Conservation (phyloP, 169 alveolate species). For the Cryptosporidium sp. region DNA sequence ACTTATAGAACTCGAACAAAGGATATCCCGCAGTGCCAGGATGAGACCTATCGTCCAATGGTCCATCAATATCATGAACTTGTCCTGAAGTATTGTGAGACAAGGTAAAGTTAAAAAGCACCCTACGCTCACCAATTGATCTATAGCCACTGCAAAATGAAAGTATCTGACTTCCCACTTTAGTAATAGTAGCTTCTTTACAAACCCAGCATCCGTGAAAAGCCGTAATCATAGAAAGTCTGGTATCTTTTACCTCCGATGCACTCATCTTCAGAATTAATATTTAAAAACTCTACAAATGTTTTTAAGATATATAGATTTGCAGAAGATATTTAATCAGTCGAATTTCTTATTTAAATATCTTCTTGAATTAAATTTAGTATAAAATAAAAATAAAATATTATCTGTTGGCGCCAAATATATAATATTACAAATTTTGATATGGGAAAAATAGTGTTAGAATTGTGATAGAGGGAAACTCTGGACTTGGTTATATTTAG, state of each 20-base stretch:
- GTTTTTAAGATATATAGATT: too few relatives aligned
- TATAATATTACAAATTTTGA: too few relatives aligned
- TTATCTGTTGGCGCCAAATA: background rate
- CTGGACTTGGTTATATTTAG: too few relatives aligned
- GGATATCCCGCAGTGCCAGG: background rate
- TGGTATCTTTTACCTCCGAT: conserved; percentile 6
- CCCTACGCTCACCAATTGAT: conserved; percentile 15
- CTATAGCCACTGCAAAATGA: conserved; percentile 18
- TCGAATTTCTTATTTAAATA: too few relatives aligned
- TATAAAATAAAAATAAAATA: too few relatives aligned
- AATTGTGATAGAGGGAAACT: too few relatives aligned
- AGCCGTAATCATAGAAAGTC: conserved; percentile 5
- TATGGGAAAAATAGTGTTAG: background rate
- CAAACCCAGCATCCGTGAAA: conserved; percentile 40
- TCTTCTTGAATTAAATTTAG: background rate
- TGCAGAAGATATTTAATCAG: too few relatives aligned
- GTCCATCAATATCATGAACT: background rate
- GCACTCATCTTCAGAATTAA: background rate
- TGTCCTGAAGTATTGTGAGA: background rate
- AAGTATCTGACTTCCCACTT: conserved; percentile 10
- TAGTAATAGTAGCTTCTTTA: background rate
- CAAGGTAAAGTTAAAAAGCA: conserved; percentile 16
- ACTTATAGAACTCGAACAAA: conserved; percentile 10
- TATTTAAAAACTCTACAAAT: background rate
- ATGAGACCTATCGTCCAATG: background rate